Conservation (phyloP, 176 grass and related monocot genomes). For the Guadua angustifolia region DNA sequence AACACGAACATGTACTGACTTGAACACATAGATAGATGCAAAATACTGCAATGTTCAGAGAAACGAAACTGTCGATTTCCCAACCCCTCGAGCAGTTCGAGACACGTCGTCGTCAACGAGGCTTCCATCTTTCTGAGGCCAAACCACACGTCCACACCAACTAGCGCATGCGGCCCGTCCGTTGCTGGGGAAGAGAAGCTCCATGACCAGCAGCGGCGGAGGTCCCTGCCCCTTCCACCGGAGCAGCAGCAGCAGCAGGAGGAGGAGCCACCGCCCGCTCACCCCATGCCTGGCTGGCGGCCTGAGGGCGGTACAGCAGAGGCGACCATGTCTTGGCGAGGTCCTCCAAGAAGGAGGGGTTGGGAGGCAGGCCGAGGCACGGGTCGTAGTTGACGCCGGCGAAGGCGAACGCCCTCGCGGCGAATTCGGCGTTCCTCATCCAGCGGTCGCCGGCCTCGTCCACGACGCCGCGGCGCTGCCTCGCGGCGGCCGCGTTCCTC, state of each 20-base stretch:
- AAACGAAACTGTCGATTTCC: not conserved
- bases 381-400: not conserved
- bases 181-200: not conserved
- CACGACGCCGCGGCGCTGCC: not conserved
- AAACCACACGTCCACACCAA: not conserved
- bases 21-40: too few relatives aligned
- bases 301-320: not conserved
- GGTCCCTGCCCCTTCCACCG: not conserved
- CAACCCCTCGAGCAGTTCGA: not conserved
- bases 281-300: not conserved
- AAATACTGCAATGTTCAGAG: not conserved
- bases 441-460: not conserved
- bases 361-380: not conserved
- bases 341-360: not conserved
- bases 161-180: not conserved
- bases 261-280: not conserved
- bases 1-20: not conserved
- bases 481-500: not conserved
- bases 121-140: not conserved
- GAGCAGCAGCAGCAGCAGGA: not conserved
- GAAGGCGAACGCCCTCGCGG: not conserved
- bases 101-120: not conserved
- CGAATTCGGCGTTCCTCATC: not conserved
- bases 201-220: not conserved
- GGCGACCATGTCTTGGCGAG: not conserved